A percentile compares a stretch with the other conserved stretches of the same genome.
Evolutionary conservation across 1,284 basidiomycete genomes (phyloP).

Genomic region (Apiotrichum sp.): DNA sequence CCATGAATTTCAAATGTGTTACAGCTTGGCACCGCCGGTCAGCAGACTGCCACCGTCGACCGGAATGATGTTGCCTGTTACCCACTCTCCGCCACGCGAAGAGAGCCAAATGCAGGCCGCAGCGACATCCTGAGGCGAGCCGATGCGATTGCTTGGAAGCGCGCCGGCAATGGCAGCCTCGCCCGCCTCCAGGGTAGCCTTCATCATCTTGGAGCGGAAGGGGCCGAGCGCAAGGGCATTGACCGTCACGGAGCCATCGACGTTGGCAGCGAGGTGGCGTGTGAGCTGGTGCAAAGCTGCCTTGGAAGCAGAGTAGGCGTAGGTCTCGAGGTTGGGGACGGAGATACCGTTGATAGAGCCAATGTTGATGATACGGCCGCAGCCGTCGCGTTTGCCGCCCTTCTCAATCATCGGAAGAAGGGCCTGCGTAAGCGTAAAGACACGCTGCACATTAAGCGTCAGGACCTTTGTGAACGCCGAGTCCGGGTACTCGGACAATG

Average conservation of each 20-base stretch:
- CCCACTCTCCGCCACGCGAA: constrained; percentile 57
- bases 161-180: constrained; percentile 51
- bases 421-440: constrained; percentile 65
- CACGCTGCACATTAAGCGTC: constrained; percentile 61
- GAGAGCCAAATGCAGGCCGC: constrained; percentile 60
- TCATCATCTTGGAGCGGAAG: constrained; percentile 54
- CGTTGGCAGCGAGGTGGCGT: constrained; percentile 56
- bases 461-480: constrained; percentile 49
- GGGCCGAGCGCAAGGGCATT: constrained; percentile 64
- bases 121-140: constrained; percentile 59
- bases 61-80: constrained; percentile 59
- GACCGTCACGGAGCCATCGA: constrained; percentile 61
- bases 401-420: constrained; percentile 58
- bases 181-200: constrained; percentile 52
- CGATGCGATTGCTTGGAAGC: constrained; percentile 57
- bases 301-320: constrained; percentile 64
- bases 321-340: constrained; percentile 59
- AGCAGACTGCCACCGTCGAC: constrained; percentile 57
- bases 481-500: constrained; percentile 56
- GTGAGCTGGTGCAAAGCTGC: constrained; percentile 53
- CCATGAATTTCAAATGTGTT: background rate
- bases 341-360: constrained; percentile 58
- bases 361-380: constrained; percentile 59
- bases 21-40: constrained; percentile 23
- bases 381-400: constrained; percentile 51